These are phyloP conservation scores for Saccharomycopsis sp. DNA, from an alignment of 805 yeast species.

Conservation along the genomic window DNA sequence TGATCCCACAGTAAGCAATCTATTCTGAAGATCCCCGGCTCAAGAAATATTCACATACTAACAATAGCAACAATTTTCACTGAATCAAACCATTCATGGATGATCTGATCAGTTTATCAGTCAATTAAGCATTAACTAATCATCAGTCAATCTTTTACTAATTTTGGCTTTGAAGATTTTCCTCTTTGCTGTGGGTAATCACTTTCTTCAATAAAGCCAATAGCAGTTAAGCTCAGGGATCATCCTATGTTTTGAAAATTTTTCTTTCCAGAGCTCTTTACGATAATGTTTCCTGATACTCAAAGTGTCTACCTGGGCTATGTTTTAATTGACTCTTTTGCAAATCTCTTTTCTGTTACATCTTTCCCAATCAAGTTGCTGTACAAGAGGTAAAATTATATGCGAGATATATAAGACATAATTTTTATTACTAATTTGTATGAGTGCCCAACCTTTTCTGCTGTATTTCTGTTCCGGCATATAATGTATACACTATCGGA, in stretches of 20 bases:
- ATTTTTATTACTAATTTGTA: background rate
- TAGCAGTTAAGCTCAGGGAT: background rate
- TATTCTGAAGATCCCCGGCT: background rate
- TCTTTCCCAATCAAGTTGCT: background rate
- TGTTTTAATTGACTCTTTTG: background rate
- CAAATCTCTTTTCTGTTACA: background rate
- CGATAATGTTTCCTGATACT: background rate
- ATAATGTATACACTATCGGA: background rate
- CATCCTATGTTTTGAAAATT: background rate
- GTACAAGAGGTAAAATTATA: background rate
- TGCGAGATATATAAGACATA: background rate
- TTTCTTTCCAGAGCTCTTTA: background rate
- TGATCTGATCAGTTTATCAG: background rate
- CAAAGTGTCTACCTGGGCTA: background rate
- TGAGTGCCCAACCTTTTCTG: background rate
- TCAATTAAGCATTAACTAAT: background rate
- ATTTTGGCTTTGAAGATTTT: background rate
- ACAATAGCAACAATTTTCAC: background rate
- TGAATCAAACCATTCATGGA: background rate
- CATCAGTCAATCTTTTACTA: background rate
- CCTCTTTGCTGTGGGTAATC: background rate
- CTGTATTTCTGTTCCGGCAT: background rate
- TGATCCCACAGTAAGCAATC: too few relatives aligned
- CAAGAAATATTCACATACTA: background rate
- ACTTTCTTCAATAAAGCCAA: background rate